A percentile compares a stretch with the other conserved stretches of the same genome.
phyloP scores from a whole-genome alignment of 768 basidiomycete genomes.

The Saitozyma podzolica region DNA sequence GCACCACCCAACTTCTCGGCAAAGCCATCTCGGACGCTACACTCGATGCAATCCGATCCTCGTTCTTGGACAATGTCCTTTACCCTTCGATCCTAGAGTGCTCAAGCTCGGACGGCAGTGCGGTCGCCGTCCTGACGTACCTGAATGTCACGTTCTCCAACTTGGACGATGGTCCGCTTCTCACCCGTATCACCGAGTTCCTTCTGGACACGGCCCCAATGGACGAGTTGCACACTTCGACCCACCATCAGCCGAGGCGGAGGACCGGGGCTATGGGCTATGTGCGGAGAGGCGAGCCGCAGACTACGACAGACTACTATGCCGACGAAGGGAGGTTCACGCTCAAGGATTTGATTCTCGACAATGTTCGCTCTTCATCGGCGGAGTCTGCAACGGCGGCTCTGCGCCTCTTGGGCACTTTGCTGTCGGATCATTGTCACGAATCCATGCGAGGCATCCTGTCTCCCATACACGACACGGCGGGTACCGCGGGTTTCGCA shows the following conservation, averaged over 20 bases:
- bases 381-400: slow-evolving; percentile 67
- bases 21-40: slow-evolving; percentile 80
- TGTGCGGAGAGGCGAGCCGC: slow-evolving; percentile 61
- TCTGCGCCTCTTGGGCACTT: slow-evolving; percentile 73
- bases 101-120: slow-evolving; percentile 88
- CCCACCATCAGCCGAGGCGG: slow-evolving; percentile 7
- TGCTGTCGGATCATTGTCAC: slow-evolving; percentile 69
- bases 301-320: slow-evolving; percentile 68
- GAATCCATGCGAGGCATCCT: slow-evolving; percentile 67
- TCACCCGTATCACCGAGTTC: slow-evolving; percentile 21
- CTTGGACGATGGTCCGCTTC: slow-evolving; percentile 38
- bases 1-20: slow-evolving; percentile 63
- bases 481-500: too few species aligned
- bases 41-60: slow-evolving; percentile 73
- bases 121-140: slow-evolving; percentile 93
- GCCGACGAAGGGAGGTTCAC: slow-evolving; percentile 86
- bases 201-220: slow-evolving; percentile 25
- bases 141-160: slow-evolving; percentile 64
- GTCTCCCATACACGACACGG: slow-evolving; percentile 60
- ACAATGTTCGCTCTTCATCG: slow-evolving; percentile 72
- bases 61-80: slow-evolving; percentile 88
- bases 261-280: slow-evolving; percentile 81
- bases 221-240: not conserved
- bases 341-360: slow-evolving; percentile 79
- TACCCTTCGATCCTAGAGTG: slow-evolving; percentile 92